Conservation (phyloP, 73 alveolate genomes). For the Paramecium octaurelia region DNA sequence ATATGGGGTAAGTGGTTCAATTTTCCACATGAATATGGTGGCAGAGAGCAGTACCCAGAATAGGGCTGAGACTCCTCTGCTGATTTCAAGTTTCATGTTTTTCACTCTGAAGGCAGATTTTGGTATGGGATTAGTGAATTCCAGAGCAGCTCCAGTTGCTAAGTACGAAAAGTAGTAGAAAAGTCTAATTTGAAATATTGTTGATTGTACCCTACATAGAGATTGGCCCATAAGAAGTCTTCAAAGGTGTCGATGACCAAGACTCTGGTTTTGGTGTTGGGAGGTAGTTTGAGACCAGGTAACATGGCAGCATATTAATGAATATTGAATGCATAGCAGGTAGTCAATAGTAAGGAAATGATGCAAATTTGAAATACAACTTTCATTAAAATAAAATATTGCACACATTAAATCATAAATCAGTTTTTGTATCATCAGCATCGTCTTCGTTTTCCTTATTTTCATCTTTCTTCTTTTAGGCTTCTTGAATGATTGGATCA, state of each 20-base stretch:
- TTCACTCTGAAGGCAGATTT: conserved; percentile 35
- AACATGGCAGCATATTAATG: conserved; percentile 31
- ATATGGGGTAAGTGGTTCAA: conserved; percentile 46
- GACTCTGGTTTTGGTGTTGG: conserved; percentile 34
- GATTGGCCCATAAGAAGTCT: conserved; percentile 57
- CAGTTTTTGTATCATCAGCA: conserved; percentile 20
- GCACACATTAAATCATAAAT: neutral
- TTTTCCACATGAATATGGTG: conserved; percentile 58
- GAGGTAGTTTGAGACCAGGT: conserved; percentile 60
- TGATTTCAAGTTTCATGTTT: conserved; percentile 41
- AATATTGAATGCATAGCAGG: neutral
- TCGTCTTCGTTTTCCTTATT: neutral
- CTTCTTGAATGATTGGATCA: conserved; percentile 30
- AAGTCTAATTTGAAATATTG: neutral
- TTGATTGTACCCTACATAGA: conserved; percentile 32
- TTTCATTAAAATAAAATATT: neutral
- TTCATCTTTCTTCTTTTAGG: conserved; percentile 9
- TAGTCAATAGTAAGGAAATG: neutral
- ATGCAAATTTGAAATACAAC: neutral
- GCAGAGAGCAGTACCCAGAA: conserved; percentile 48
- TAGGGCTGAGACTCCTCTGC: conserved; percentile 48
- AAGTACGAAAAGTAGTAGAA: conserved; percentile 48
- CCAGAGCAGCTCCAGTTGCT: conserved; percentile 45
- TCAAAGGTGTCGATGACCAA: conserved; percentile 41
- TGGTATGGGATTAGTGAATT: conserved; percentile 62